Evolutionary conservation across 345 rosid genomes (phyloP), one percentile per base, ranked within the genome.

Genomic region (Ceriops zippeliana): DNA sequence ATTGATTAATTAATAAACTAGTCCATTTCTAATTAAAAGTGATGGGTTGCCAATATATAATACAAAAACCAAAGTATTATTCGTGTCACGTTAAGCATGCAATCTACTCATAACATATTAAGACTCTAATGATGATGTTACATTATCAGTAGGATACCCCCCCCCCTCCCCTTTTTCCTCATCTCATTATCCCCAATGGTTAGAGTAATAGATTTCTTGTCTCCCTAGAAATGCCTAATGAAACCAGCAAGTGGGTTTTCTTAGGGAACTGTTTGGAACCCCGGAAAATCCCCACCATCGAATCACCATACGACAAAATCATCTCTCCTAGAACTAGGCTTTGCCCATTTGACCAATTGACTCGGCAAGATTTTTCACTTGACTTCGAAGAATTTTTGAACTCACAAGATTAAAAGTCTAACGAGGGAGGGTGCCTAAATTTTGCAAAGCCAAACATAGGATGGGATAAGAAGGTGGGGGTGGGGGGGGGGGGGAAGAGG

Each of bases 31-130:
- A 52, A 62, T 69, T 71, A 66, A 63, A 67, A 32, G 21, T 26
- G 11, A 62, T n/a, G 26, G 5, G 17, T 6, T 61, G 47, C 30
- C 62, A 65, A 35, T 66, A 60, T 60, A 69, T n/a, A 56, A 67
- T 67, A 63, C 74, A 74, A 53, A 76, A 53, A 76, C 67, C 68
- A 52, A 47, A 69, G 61, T 70, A 79, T 76, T 51, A 79, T 70
- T 70, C 59, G 65, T 61, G 73, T 70, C 85, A 79, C 77, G 71
- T 75, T 84, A 77, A 47, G 74, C 80, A 84, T 69, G 59, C 74
- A 79, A 68, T 73, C 79, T 68, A 79, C 82, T 81, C 81, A 79
- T 73, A 57, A 62, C 79, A 73, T 77, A 76, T 76, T 76, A 76
- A 73, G 74, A 71, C 42, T 78, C 38, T 52, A 74, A 78, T 78